Percentiles rank a stretch among this genome's conserved stretches.
These are phyloP conservation scores for Clathrospora elynae DNA, from an alignment of 2,329 filamentous ascomycete species.

Conservation along the genomic window DNA sequence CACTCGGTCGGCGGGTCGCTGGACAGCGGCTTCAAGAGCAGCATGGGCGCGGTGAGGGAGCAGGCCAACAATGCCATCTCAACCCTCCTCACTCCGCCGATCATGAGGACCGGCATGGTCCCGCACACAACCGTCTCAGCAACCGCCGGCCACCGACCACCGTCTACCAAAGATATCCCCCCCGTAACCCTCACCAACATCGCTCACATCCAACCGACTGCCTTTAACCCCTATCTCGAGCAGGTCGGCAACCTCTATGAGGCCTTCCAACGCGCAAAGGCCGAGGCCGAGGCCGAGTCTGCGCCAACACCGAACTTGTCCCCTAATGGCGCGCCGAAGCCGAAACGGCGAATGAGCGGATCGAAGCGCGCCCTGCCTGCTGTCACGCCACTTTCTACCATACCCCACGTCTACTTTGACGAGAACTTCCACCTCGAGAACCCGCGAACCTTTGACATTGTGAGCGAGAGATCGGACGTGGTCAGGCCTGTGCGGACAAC, in stretches of 20 bases:
- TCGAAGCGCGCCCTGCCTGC: conserved; percentile 69
- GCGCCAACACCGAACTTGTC: conserved; percentile 51
- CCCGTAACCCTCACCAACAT: conserved; percentile 92
- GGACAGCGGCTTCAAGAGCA: conserved; percentile 67
- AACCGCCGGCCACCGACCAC: conserved; percentile 77
- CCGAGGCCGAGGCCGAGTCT: conserved; percentile 70
- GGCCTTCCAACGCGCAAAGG: conserved; percentile 81
- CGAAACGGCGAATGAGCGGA: conserved; percentile 58
- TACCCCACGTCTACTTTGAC: conserved; percentile 92
- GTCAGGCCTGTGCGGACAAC: conserved; percentile 65
- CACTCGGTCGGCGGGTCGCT: conserved; percentile 84
- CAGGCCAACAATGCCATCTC: conserved; percentile 93
- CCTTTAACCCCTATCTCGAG: conserved; percentile 82
- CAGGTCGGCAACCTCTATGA: conserved; percentile 89
- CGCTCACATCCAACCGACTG: conserved; percentile 74
- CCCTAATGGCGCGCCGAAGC: conserved; percentile 56
- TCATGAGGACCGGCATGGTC: conserved; percentile 83
- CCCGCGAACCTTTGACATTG: conserved; percentile 91
- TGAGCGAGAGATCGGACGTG: conserved; percentile 96
- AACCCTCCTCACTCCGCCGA: conserved; percentile 87
- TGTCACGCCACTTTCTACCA: conserved; percentile 85
- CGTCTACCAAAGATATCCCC: conserved; percentile 86
- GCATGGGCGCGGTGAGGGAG: conserved; percentile 68
- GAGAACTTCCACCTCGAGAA: conserved; percentile 95
- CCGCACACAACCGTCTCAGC: conserved; percentile 74